Evolutionary conservation across 805 yeast species (phyloP).

Genomic region (Cyberlindnera galapagoensis): DNA sequence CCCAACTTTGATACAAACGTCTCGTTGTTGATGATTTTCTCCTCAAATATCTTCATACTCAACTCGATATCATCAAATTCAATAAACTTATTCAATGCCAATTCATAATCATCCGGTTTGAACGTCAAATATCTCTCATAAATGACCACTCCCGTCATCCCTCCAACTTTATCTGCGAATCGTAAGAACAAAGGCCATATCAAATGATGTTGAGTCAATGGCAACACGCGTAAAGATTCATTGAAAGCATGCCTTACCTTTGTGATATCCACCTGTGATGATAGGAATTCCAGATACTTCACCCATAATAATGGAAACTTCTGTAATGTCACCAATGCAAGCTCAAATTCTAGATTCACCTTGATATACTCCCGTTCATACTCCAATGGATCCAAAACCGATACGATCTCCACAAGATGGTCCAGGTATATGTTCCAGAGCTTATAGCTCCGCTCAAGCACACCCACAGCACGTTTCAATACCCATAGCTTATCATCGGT

Average conservation of each 20-base stretch:
- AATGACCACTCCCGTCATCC: conserved; percentile 22
- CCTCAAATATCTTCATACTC: conserved; percentile 29
- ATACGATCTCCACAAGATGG: conserved; percentile 29
- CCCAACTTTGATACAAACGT: conserved; percentile 29
- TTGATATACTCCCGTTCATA: conserved; percentile 26
- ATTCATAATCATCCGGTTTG: conserved; percentile 26
- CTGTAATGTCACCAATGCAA: conserved; percentile 35
- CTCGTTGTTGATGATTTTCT: conserved; percentile 27
- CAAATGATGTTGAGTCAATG: conserved; percentile 45
- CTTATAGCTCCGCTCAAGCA: conserved; percentile 39
- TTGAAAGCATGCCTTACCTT: conserved; percentile 41
- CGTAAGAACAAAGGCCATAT: conserved; percentile 51
- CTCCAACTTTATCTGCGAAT: conserved; percentile 40
- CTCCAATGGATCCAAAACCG: conserved; percentile 24
- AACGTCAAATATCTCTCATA: conserved; percentile 29
- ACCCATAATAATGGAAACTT: conserved; percentile 48
- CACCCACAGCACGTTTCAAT: conserved; percentile 43
- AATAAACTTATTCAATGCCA: conserved; percentile 27
- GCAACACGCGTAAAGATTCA: conserved; percentile 40
- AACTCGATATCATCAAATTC: conserved; percentile 26
- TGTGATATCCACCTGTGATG: conserved; percentile 29
- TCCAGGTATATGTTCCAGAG: conserved; percentile 50
- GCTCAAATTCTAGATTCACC: conserved; percentile 40
- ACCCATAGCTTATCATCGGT: conserved; percentile 34
- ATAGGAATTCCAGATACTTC: conserved; percentile 39